Percentiles rank a stretch among this genome's conserved stretches.
Evolutionary conservation across 441 rosid species (phyloP).

Genomic region (Populus trichocarpa): DNA sequence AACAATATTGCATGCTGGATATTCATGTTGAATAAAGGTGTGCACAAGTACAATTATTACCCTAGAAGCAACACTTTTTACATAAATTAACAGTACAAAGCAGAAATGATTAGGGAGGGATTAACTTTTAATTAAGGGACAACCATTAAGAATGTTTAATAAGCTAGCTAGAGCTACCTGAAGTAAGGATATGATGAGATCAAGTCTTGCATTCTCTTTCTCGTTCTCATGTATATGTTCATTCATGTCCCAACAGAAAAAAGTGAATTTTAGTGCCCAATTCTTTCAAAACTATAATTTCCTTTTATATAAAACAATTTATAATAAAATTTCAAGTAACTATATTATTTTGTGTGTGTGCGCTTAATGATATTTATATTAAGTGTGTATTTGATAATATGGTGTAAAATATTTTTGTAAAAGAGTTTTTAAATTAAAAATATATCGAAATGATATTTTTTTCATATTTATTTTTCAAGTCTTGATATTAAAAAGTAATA

Average conservation of each 20-base stretch:
- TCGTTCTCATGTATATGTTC: background rate
- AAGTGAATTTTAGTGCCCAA: no score
- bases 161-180: background rate
- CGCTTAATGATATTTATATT: no score
- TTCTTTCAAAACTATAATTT: no score
- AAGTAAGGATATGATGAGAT: background rate
- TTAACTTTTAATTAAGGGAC: background rate
- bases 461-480: no score
- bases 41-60: background rate
- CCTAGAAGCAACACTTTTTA: background rate
- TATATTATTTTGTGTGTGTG: no score
- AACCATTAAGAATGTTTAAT: background rate
- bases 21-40: conserved; percentile 17
- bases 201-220: background rate
- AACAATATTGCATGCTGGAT: conserved; percentile 3
- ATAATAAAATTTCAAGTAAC: no score
- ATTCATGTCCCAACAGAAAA: background rate
- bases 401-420: no score
- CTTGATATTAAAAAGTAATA: no score
- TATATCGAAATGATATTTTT: no score
- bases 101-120: conserved; percentile 5
- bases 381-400: no score
- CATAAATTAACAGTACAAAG: background rate
- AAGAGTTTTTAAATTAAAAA: no score
- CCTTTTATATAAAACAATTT: no score